These are phyloP conservation scores for Nitzschia inconspicua DNA, from an alignment of 108 stramenopile genomes.

Conservation along the genomic window DNA sequence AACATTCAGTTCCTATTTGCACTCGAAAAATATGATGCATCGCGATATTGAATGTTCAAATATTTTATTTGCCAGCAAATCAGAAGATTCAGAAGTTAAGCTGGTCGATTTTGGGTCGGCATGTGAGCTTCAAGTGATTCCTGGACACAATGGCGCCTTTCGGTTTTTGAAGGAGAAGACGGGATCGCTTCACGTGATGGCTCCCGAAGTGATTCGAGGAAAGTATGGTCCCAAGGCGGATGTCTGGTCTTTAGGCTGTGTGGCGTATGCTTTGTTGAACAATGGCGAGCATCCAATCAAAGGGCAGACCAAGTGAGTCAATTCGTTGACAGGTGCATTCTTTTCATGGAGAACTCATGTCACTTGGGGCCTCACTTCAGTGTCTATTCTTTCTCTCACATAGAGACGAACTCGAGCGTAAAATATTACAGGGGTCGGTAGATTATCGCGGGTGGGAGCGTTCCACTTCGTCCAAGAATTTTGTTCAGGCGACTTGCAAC, in stretches of 20 bases:
- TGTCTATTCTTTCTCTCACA: background rate
- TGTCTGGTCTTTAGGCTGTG: conserved; percentile 76
- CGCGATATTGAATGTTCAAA: conserved; percentile 86
- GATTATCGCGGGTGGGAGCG: conserved; percentile 24
- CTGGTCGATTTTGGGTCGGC: conserved; percentile 90
- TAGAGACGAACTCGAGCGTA: conserved; percentile 36
- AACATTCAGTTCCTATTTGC: conserved; percentile 90
- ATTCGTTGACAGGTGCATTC: background rate
- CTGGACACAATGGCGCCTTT: conserved; percentile 21
- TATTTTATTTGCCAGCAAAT: conserved; percentile 70
- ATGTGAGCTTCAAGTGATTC: conserved; percentile 30
- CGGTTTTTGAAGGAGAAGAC: conserved; percentile 31
- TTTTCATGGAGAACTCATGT: no score
- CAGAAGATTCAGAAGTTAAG: conserved; percentile 57
- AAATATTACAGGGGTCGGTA: conserved; percentile 52
- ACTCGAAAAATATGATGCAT: conserved; percentile 80
- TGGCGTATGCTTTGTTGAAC: conserved; percentile 54
- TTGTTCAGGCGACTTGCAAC: conserved; percentile 39
- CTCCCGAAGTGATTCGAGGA: conserved; percentile 74
- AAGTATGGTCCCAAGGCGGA: conserved; percentile 75
- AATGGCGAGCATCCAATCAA: conserved; percentile 59
- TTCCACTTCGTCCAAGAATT: conserved; percentile 46
- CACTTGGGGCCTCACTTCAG: no score
- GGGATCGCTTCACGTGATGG: conserved; percentile 61
- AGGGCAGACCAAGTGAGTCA: conserved; percentile 36